Percentiles rank a stretch among this genome's conserved stretches.
phyloP scores from a whole-genome alignment of 2,329 filamentous ascomycete species.

The Aspergillus sp. region DNA sequence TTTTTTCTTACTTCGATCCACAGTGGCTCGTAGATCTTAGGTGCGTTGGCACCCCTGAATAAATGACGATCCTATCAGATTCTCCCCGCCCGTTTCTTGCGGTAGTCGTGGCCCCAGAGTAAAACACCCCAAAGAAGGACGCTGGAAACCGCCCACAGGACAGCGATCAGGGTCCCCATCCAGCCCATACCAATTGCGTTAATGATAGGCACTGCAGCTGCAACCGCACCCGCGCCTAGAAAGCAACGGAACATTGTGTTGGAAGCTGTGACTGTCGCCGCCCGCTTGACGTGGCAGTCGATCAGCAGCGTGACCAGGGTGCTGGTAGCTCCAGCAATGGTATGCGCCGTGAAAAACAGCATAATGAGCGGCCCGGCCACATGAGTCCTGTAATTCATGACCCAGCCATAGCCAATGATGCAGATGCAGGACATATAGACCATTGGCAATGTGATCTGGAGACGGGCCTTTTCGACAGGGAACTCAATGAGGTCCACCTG shows the following conservation, averaged over 20 bases:
- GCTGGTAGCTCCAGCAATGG: conserved; percentile 10
- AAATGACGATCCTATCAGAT: neutral
- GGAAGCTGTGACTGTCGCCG: conserved; percentile 24
- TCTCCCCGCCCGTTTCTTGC: neutral
- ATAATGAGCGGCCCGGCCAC: conserved; percentile 21
- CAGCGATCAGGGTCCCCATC: conserved; percentile 14
- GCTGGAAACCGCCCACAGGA: neutral
- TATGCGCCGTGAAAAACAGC: conserved; percentile 23
- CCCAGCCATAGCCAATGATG: conserved; percentile 16
- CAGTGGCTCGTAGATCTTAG: neutral
- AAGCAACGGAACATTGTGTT: conserved; percentile 22
- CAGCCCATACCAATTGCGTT: conserved; percentile 25
- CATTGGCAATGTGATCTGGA: neutral
- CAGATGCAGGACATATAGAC: neutral
- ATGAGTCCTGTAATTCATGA: conserved; percentile 13
- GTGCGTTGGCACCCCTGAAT: neutral
- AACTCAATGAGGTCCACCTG: conserved; percentile 21
- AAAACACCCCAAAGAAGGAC: neutral
- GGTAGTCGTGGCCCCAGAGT: neutral
- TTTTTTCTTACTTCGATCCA: neutral
- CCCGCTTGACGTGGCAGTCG: conserved; percentile 18
- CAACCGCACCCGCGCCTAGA: conserved; percentile 21
- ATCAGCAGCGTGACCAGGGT: conserved; percentile 23
- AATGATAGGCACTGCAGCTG: conserved; percentile 24
- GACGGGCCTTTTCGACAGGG: neutral